A percentile compares a stretch with the other conserved stretches of the same genome.
phyloP scores from a whole-genome alignment of 2,329 filamentous ascomycete species.

The Cercospora sp. region DNA sequence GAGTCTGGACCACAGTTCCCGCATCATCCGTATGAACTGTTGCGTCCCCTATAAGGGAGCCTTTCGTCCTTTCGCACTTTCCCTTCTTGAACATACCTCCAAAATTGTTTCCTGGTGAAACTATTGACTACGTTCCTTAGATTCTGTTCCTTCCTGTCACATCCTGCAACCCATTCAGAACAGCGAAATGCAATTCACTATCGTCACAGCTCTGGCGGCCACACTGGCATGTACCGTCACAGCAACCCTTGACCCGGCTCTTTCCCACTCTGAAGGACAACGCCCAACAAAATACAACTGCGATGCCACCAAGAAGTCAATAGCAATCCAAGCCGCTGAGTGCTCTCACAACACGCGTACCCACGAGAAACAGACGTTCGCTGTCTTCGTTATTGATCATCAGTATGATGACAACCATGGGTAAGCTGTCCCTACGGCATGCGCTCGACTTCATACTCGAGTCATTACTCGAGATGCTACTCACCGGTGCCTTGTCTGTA shows the following conservation, averaged over 20 bases:
- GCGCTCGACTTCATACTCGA: neutral
- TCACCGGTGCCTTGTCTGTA: neutral
- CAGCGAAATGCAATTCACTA: constrained; percentile 16
- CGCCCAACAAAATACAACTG: constrained; percentile 34
- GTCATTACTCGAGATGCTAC: neutral
- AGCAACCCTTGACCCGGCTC: constrained; percentile 42
- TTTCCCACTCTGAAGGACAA: constrained; percentile 42
- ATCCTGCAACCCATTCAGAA: neutral
- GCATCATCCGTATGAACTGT: neutral
- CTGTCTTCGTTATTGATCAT: constrained; percentile 48
- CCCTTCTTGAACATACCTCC: neutral
- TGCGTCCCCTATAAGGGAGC: neutral
- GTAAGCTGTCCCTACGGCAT: neutral
- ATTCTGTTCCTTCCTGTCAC: neutral
- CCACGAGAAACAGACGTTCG: constrained; percentile 42
- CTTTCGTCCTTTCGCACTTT: neutral
- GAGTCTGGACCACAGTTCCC: neutral
- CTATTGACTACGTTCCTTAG: neutral
- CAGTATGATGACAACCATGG: constrained; percentile 48
- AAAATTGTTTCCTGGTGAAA: neutral
- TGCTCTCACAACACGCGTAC: constrained; percentile 46
- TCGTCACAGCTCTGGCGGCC: constrained; percentile 13
- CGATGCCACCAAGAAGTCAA: constrained; percentile 37
- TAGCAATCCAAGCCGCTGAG: constrained; percentile 46
- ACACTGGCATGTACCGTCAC: constrained; percentile 28